Evolutionary conservation across 768 basidiomycete species (phyloP), one percentile per base, ranked within the genome.

Genomic region (Mycena olivaceomarginata): DNA sequence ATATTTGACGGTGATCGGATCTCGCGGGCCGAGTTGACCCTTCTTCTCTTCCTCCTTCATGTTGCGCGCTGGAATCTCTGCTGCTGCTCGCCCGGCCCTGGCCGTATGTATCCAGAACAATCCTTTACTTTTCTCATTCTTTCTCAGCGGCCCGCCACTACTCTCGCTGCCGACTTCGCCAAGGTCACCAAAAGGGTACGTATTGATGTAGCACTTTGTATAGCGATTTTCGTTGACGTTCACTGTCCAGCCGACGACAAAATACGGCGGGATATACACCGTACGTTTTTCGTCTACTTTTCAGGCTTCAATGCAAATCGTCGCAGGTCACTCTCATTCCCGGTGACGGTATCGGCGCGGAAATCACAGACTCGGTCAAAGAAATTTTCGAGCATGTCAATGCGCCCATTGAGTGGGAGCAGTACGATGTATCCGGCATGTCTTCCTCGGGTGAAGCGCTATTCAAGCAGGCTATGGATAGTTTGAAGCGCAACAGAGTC

Each of bases 381-480:
- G 98, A 99, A 87, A 98, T 99, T 84, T 99, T 99, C 84, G 97
- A 98, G 85, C 91, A 96, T 80, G 93, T 97, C 84, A 99, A 99
- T 84, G 98, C 98, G 43, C 98, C 98, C 85, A 98, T 99, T 87
- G 97, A 99, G 85, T 98, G 97, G 96, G 98, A 99, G 83, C 97
- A 99, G 85, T 99, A 98, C 88, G 92, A 99, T 83, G 97, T 99
- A 79, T 98, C 97, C 53, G 98, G 98, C 75, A 93, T 98, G 91
- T 98, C 98, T 48, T 96, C 95, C 51, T 90, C 95, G 64, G 97
- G 97, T 80, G 98, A 99, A 85, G 95, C 93, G 64, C 93, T 99
- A 81, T 99, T 99, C 92, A 97, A 95, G 87, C 93, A 96, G 89
- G 97, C 98, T 76, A 97, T 99, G 97, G 98, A 99, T 85, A 97